Base-by-base conservation (phyloP, 2,329 filamentous ascomycete genomes). In the Aulographum hederae region DNA sequence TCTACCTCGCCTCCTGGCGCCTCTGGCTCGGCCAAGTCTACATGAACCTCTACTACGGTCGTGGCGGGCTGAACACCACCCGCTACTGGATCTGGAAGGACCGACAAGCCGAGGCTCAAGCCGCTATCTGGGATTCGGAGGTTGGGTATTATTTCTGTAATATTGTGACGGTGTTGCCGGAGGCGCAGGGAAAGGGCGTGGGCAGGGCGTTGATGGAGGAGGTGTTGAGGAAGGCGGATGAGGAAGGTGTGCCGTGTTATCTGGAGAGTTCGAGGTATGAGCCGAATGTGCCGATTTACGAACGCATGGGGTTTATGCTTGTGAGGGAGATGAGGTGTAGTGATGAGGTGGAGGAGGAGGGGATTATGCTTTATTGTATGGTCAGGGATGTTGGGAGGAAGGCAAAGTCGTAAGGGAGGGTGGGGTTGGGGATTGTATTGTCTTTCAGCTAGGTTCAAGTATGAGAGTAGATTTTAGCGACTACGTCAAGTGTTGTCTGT, bases 141-240 rank as follows among this genome's bases (percentile, higher is more conserved):
- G 57, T 62, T 4, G 77, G 77, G 0, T 81, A 81, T 44, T 81
- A 79, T 44, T 81, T 81, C 41, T 73, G 77, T 39, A 82, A 81
- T 43, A 78, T 81, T 37, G 69, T 81, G 43, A 73, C 75, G 0
- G 75, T 81, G 2, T 48, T 68, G 12, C 72, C 74, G 0, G 63
- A 69, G 30, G 63, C 62, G 19, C 75, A 80, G 46, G 73, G 73
- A 0, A 67, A 62, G 42, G 76, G 76, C 0, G 65, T 81, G 2
- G 77, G 75, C 0, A 67, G 67, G 37, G 58, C 61, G 38, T 51
- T 81, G 41, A 73, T 80, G 53, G 58, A 69, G 40, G 58, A 61
- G 27, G 72, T 81, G 5, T 69, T 73, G 12, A 57, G 63, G 26
- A 54, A 55, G 43, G 76, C 77, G 6, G 77, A 82, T 47, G 50